phyloP scores from a whole-genome alignment of 352 stramenopile species.

The Phytophthora sansomeana region DNA sequence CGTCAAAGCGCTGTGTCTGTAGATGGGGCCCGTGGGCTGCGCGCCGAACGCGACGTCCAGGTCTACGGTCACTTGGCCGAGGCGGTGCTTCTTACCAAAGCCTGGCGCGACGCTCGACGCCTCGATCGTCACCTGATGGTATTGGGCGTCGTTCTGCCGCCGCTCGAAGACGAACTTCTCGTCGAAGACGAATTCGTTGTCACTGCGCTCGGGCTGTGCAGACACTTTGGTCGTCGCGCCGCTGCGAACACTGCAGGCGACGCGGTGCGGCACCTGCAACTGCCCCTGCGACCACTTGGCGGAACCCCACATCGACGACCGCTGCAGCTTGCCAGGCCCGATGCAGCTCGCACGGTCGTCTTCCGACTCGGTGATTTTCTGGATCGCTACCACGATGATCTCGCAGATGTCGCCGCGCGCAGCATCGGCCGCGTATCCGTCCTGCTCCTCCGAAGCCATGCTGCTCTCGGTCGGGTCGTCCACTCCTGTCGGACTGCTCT shows the following conservation, averaged over 20 bases:
- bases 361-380: constrained; percentile 33
- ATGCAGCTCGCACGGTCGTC: constrained; percentile 15
- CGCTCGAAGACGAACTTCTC: constrained; percentile 58
- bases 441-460: constrained; percentile 11
- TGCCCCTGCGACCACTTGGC: constrained; percentile 26
- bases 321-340: constrained; percentile 9
- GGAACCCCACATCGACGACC: constrained; percentile 33
- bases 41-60: constrained; percentile 39
- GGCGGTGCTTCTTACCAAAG: constrained; percentile 34
- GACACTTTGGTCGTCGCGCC: constrained; percentile 40
- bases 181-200: constrained; percentile 43
- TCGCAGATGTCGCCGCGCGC: constrained; percentile 43
- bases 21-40: constrained; percentile 30
- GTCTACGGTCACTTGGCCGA: constrained; percentile 48
- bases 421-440: constrained; percentile 16
- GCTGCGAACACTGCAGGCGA: constrained; percentile 41
- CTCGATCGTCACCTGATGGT: constrained; percentile 47
- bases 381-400: constrained; percentile 52
- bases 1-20: constrained; percentile 27
- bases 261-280: constrained; percentile 28
- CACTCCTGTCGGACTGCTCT: constrained; percentile 41
- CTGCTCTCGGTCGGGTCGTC: constrained; percentile 32
- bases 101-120: constrained; percentile 28
- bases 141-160: constrained; percentile 38
- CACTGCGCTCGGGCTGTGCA: constrained; percentile 24